Evolutionary conservation across 345 rosid species (phyloP).

Genomic region (Eucalyptus leucophloia): DNA sequence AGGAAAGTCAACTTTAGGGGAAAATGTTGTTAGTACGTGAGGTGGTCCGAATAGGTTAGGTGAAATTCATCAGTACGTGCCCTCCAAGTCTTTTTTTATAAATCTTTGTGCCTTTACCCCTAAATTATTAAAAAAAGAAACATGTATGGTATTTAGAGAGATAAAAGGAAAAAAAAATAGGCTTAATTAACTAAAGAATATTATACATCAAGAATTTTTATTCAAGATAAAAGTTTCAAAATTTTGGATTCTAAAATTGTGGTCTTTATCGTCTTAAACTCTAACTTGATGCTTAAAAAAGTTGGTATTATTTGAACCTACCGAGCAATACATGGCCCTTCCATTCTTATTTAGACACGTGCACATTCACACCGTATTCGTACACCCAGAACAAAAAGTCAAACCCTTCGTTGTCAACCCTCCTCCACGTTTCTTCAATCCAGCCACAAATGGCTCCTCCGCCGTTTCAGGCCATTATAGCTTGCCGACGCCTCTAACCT

Average conservation of each 20-base stretch:
- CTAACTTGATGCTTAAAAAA: neutral
- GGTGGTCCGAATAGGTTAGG: neutral
- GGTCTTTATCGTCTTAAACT: neutral
- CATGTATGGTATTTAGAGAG: neutral
- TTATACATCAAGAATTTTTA: neutral
- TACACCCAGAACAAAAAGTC: neutral
- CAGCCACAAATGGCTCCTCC: neutral
- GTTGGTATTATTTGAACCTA: neutral
- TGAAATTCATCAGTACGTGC: neutral
- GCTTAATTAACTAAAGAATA: neutral
- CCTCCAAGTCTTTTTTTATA: neutral
- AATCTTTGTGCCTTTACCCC: neutral
- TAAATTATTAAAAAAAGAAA: neutral
- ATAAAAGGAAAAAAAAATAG: neutral
- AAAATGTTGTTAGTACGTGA: neutral
- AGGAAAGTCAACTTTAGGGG: neutral
- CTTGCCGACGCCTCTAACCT: neutral
- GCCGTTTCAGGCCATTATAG: neutral
- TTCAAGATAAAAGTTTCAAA: neutral
- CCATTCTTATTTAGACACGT: neutral
- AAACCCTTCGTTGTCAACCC: neutral
- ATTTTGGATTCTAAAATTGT: no score
- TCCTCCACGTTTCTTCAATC: neutral
- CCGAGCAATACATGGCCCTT: neutral
- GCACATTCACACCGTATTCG: neutral